Evolutionary conservation across 2,329 filamentous ascomycete genomes (phyloP), one percentile per base, ranked within the genome.

Genomic region (Arthrobotrys sinensis): DNA sequence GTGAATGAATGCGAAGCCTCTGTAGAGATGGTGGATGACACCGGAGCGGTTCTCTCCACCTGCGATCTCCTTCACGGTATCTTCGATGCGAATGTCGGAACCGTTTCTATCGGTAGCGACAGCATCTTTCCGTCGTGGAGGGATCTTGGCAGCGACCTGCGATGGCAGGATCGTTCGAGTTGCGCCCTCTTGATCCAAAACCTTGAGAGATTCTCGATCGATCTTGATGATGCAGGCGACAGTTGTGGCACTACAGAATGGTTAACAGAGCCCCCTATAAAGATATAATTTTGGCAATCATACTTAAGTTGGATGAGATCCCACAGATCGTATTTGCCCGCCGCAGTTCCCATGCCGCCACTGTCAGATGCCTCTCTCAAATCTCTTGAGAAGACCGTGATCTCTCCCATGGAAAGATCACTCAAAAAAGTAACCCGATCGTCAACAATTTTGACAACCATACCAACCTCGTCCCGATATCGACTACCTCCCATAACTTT

Each of bases 381-480:
- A 85, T 99, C 96, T 84, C 97, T 97, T 86, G 95, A 97, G 83
- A 99, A 99, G 38, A 99, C 96, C 0, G 94, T 97, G 81, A 99
- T 94, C 84, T 99, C 96, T 65, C 91, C 91, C 85, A 96, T 95
- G 78, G 90, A 96, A 84, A 96, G 93, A 85, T 99, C 96, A 57
- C 93, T 97, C 80, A 99, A 87, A 80, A 99, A 87, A 0, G 96
- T 98, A 73, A 99, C 94, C 45, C 93, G 91, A 83, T 99, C 96
- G 77, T 97, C 93, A 60, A 90, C 91, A 81, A 97, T 96, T 84
- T 93, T 93, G 80, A 98, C 94, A 64, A 99, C 94, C 89, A 97
- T 97, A 85, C 96, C 96, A 52, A 98, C 92, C 85, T 99, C 96
- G 82, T 97, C 96, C 69, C 93, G 90, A 84, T 94, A 98, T 82